Evolutionary conservation across 352 stramenopile species (phyloP).

Genomic region (Phytophthora vignae): DNA sequence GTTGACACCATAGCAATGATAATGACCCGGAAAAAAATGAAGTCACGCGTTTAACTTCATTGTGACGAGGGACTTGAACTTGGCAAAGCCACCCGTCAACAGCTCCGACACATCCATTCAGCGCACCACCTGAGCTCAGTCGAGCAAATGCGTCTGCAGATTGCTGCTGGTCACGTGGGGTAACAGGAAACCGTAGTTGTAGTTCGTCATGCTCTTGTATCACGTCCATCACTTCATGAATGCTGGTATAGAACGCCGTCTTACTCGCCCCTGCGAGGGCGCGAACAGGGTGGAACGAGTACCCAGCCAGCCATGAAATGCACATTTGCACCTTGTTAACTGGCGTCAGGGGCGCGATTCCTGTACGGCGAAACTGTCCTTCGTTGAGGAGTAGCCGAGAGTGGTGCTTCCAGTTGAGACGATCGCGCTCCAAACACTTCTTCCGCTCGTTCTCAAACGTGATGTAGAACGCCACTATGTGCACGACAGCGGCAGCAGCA

Average conservation of each 20-base stretch:
- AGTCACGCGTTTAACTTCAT: not conserved
- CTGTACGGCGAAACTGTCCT: slow-evolving; percentile 1
- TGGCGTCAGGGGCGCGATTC: not conserved
- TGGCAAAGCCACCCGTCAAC: not conserved
- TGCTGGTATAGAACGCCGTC: not conserved
- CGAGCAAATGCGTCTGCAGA: not conserved
- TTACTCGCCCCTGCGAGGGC: not conserved
- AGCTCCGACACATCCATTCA: not conserved
- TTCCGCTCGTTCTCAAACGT: not conserved
- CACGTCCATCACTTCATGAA: not conserved
- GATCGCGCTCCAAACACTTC: not conserved
- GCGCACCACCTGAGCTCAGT: not conserved
- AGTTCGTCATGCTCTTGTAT: not conserved
- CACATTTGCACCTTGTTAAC: not conserved
- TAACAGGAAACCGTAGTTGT: not conserved
- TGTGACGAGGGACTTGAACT: not conserved
- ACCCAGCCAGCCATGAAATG: not conserved
- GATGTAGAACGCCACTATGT: not conserved
- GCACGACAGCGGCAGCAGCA: not conserved
- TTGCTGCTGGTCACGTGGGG: not conserved
- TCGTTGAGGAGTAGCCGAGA: slow-evolving; percentile 12
- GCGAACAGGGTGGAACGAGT: not conserved
- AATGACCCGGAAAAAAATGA: slow-evolving; percentile 8
- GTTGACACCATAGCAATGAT: slow-evolving; percentile 3
- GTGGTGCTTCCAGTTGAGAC: slow-evolving; percentile 14